These are phyloP conservation scores for Ogataea sp. DNA, from an alignment of 805 yeast species.

Conservation along the genomic window DNA sequence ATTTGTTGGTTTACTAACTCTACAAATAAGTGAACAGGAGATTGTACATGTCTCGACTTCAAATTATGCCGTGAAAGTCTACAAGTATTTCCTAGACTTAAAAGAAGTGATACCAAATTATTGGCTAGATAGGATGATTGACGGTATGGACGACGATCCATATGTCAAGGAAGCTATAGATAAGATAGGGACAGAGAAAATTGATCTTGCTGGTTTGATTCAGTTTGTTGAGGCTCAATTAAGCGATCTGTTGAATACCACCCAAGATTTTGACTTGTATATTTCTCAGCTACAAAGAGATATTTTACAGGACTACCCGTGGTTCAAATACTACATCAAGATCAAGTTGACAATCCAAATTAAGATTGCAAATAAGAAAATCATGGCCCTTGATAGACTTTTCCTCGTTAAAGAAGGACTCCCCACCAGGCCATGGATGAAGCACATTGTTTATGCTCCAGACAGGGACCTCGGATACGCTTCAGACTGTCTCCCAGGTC, in stretches of 20 bases:
- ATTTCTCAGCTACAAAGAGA: conserved; percentile 38
- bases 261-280: conserved; percentile 40
- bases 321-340: conserved; percentile 61
- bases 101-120: conserved; percentile 16
- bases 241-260: conserved; percentile 13
- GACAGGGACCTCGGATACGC: conserved; percentile 41
- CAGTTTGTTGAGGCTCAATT: conserved; percentile 4
- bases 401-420: conserved; percentile 42
- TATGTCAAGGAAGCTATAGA: neutral
- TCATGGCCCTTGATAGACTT: conserved; percentile 47
- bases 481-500: conserved; percentile 51
- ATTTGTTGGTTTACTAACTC: conserved; percentile 46
- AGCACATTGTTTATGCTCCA: conserved; percentile 57
- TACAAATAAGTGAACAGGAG: conserved; percentile 51
- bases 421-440: conserved; percentile 48
- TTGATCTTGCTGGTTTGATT: conserved; percentile 5
- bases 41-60: conserved; percentile 39
- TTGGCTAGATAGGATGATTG: conserved; percentile 20
- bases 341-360: conserved; percentile 49
- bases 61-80: conserved; percentile 39
- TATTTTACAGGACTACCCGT: conserved; percentile 62
- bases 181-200: neutral
- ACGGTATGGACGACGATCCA: neutral
- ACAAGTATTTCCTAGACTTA: conserved; percentile 24
- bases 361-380: conserved; percentile 43